Percentiles rank a stretch among this genome's conserved stretches.
These are phyloP conservation scores for Colletotrichum godetiae DNA, from an alignment of 2,329 filamentous ascomycete species.

Conservation along the genomic window DNA sequence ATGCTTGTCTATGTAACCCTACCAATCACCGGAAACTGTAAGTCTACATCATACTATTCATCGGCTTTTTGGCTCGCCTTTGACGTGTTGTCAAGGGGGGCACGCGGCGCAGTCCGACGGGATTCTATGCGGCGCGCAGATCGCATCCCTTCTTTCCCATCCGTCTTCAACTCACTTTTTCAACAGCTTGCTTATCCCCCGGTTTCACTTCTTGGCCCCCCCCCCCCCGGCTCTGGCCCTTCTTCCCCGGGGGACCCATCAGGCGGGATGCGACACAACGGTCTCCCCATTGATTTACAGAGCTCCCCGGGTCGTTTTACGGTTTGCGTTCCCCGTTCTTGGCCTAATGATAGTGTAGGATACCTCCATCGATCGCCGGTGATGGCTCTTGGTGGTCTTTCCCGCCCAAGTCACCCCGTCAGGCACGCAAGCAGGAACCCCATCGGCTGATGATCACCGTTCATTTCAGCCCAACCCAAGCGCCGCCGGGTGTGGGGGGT, in stretches of 20 bases:
- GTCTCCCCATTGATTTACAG: neutral
- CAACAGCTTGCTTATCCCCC: neutral
- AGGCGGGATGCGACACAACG: conserved; percentile 26
- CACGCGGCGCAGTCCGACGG: neutral
- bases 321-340: conserved; percentile 1
- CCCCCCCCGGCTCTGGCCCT: neutral
- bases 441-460: conserved; percentile 26
- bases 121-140: conserved; percentile 4
- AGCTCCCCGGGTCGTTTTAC: neutral
- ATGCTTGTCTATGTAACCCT: neutral
- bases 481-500: neutral
- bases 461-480: conserved; percentile 30
- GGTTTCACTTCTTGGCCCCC: neutral
- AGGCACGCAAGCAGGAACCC: conserved; percentile 22
- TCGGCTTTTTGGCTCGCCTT: neutral
- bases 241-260: conserved; percentile 25
- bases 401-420: conserved; percentile 4
- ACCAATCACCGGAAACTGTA: neutral
- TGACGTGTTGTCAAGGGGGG: neutral
- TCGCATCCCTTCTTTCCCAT: neutral
- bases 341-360: neutral
- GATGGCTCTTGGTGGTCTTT: neutral
- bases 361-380: neutral
- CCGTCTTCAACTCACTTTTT: neutral
- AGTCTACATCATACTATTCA: neutral